Percentiles rank a stretch among this genome's conserved stretches.
Conservation (phyloP, 2,329 filamentous ascomycete species). For the Juglanconis oblonga region DNA sequence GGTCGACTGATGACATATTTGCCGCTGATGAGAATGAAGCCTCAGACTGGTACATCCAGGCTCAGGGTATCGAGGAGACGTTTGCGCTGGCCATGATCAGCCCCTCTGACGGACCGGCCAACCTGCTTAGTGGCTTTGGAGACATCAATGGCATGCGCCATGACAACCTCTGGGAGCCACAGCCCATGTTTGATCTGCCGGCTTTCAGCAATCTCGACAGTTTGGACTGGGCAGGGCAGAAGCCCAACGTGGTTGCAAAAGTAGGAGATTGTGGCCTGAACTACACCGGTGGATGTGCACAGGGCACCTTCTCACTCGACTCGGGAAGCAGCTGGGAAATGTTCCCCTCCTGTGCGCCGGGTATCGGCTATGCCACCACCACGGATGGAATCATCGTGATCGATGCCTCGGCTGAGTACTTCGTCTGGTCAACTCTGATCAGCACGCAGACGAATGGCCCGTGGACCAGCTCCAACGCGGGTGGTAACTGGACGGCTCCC, state of each 20-base stretch:
- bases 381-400: constrained; percentile 1
- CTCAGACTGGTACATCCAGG: constrained; percentile 3
- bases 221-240: constrained; percentile 10
- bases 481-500: not conserved
- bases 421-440: constrained; percentile 9
- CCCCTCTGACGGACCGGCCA: not conserved
- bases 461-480: not conserved
- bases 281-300: not conserved
- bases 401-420: not conserved
- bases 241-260: not conserved
- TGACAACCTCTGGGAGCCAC: constrained; percentile 2
- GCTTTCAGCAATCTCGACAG: constrained; percentile 11
- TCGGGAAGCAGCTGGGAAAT: constrained; percentile 7
- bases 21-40: not conserved
- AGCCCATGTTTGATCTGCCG: constrained; percentile 7
- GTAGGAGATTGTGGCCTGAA: constrained; percentile 11
- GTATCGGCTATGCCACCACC: not conserved
- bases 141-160: constrained; percentile 12
- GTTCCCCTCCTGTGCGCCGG: constrained; percentile 5
- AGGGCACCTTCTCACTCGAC: constrained; percentile 2
- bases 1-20: constrained; percentile 5
- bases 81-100: constrained; percentile 5
- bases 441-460: not conserved
- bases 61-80: constrained; percentile 9
- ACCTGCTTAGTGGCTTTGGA: constrained; percentile 6